These are phyloP conservation scores for Phialophora expanda DNA, from an alignment of 2,329 filamentous ascomycete species.

Conservation along the genomic window DNA sequence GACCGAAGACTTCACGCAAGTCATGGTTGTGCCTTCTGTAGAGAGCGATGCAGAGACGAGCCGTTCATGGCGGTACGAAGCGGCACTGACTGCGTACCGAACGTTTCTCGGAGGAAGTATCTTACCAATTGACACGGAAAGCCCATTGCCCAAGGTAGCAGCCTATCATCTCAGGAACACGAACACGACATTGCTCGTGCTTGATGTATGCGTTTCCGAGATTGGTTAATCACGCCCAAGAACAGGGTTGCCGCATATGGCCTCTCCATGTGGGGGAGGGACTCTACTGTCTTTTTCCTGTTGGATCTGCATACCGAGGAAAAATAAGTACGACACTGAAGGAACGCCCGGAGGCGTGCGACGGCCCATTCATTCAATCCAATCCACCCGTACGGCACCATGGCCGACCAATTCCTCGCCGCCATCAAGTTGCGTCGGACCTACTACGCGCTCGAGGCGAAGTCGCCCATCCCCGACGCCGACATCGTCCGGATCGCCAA, in stretches of 20 bases:
- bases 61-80: not conserved
- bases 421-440: slow-evolving; percentile 19
- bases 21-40: not conserved
- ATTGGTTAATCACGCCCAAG: not conserved
- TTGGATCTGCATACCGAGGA: too few species aligned
- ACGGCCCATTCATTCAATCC: too few species aligned
- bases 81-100: not conserved
- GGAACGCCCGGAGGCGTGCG: too few species aligned
- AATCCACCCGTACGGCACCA: too few species aligned
- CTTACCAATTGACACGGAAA: not conserved
- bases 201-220: not conserved
- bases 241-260: not conserved
- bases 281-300: too few species aligned
- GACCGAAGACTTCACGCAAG: not conserved
- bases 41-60: not conserved
- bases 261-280: not conserved
- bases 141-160: not conserved
- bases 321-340: too few species aligned
- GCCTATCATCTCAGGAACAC: not conserved
- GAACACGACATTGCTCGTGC: not conserved
- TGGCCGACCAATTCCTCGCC: slow-evolving; percentile 22
- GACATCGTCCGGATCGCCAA: slow-evolving; percentile 23
- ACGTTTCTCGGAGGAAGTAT: not conserved
- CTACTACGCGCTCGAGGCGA: slow-evolving; percentile 21
- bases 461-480: slow-evolving; percentile 12